phyloP scores from a whole-genome alignment of 768 basidiomycete species.

The Termitomyces sp. region DNA sequence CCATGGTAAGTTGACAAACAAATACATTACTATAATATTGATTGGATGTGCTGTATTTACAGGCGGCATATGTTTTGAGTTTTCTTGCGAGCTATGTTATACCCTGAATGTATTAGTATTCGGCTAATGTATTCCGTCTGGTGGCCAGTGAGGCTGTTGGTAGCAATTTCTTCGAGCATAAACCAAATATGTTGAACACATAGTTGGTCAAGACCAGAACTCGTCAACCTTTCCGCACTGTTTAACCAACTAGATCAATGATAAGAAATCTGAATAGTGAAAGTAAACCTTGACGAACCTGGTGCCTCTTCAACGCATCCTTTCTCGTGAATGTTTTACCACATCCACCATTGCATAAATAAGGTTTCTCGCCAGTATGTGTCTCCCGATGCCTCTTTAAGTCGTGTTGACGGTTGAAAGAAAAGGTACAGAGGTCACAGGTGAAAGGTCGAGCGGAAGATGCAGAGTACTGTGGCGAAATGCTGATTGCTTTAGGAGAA shows the following conservation, averaged over 20 bases:
- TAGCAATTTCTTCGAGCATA: neutral
- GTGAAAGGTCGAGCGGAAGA: conserved; percentile 59
- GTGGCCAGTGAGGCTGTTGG: neutral
- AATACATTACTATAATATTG: neutral
- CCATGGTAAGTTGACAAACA: neutral
- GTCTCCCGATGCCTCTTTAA: conserved; percentile 81
- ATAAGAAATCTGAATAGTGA: conserved; percentile 8
- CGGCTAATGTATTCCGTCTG: conserved; percentile 8
- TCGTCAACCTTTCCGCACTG: conserved; percentile 71
- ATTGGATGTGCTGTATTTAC: neutral
- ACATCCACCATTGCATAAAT: conserved; percentile 76
- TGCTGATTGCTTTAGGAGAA: conserved; percentile 25
- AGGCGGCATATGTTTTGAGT: conserved; percentile 4
- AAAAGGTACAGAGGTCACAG: conserved; percentile 70
- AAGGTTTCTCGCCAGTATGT: conserved; percentile 83
- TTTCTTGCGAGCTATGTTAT: conserved; percentile 11
- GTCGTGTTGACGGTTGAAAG: conserved; percentile 84
- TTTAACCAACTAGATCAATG: conserved; percentile 58
- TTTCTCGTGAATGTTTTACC: conserved; percentile 86
- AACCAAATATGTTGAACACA: conserved; percentile 2
- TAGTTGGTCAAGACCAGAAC: conserved; percentile 24
- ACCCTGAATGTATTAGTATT: conserved; percentile 7
- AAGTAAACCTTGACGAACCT: conserved; percentile 38
- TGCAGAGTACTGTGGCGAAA: conserved; percentile 46
- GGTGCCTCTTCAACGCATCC: conserved; percentile 82